Conservation (phyloP, 192 early-diverging fungal species). For the Linnemannia hyalina region DNA sequence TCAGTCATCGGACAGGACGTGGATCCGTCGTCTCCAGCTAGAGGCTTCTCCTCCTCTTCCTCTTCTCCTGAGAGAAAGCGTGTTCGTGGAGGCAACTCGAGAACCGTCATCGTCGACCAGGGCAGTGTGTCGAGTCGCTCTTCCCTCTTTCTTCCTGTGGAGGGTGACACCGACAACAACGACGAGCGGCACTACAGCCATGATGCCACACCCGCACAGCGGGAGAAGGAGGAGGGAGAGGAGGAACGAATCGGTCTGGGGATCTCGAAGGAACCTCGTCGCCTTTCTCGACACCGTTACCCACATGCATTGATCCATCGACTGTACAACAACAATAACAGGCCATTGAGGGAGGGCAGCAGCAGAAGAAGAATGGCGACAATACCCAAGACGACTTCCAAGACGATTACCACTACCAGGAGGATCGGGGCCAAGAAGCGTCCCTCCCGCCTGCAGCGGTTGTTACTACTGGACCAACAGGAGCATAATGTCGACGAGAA, state of each 20-base stretch:
- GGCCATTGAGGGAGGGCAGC: background rate
- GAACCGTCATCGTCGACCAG: background rate
- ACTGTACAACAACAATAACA: background rate
- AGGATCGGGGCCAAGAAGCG: background rate
- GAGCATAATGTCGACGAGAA: background rate
- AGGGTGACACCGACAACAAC: background rate
- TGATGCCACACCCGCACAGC: background rate
- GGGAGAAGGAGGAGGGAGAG: background rate
- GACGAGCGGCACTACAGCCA: background rate
- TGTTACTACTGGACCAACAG: background rate
- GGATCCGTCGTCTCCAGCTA: background rate
- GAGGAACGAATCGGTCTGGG: background rate
- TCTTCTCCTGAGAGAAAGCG: background rate
- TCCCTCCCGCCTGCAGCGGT: background rate
- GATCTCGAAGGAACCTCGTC: background rate
- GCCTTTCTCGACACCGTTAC: constrained; percentile 6
- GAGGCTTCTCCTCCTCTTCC: background rate
- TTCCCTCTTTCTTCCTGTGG: background rate
- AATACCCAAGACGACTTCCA: background rate
- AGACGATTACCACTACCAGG: background rate
- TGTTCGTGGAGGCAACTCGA: background rate
- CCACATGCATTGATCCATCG: constrained; percentile 1
- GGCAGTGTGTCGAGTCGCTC: background rate
- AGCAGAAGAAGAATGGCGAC: background rate
- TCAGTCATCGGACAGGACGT: background rate